phyloP scores from a whole-genome alignment of 345 rosid species.

The Citrus medica region DNA sequence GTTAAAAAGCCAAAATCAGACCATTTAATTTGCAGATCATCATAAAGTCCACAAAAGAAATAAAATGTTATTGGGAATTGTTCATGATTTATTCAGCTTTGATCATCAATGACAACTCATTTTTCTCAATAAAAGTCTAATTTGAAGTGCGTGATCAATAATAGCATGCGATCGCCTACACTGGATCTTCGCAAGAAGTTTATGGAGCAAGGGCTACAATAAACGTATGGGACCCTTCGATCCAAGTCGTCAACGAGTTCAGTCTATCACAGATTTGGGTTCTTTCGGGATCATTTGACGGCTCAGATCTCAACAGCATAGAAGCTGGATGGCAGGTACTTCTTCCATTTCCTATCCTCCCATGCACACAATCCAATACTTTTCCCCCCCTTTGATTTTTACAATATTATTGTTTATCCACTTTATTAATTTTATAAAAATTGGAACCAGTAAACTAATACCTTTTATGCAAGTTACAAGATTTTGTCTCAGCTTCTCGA shows the following conservation, averaged over 20 bases:
- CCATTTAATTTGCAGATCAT: neutral
- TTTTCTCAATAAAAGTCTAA: neutral
- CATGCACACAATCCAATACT: conserved; percentile 14
- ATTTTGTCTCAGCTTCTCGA: neutral
- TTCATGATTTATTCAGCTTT: neutral
- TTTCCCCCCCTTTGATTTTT: neutral
- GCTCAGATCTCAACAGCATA: conserved; percentile 97
- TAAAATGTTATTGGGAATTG: neutral
- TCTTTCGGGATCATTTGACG: conserved; percentile 92
- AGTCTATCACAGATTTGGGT: conserved; percentile 98
- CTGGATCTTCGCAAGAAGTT: conserved; percentile 55
- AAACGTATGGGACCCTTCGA: conserved; percentile 94
- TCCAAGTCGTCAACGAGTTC: conserved; percentile 83
- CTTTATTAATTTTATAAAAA: neutral
- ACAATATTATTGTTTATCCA: neutral
- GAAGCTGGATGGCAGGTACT: conserved; percentile 99
- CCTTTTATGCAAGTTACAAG: neutral
- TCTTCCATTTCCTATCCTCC: conserved; percentile 28
- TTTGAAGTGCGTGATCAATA: conserved; percentile 3
- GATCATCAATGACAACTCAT: neutral
- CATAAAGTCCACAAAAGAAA: neutral
- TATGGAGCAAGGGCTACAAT: conserved; percentile 93
- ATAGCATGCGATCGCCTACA: conserved; percentile 96
- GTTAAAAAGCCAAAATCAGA: neutral
- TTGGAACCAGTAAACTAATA: neutral